Percentiles rank a stretch among this genome's conserved stretches.
These are phyloP conservation scores for Plasmodium falciparum DNA, from an alignment of 169 alveolate species.

Conservation along the genomic window DNA sequence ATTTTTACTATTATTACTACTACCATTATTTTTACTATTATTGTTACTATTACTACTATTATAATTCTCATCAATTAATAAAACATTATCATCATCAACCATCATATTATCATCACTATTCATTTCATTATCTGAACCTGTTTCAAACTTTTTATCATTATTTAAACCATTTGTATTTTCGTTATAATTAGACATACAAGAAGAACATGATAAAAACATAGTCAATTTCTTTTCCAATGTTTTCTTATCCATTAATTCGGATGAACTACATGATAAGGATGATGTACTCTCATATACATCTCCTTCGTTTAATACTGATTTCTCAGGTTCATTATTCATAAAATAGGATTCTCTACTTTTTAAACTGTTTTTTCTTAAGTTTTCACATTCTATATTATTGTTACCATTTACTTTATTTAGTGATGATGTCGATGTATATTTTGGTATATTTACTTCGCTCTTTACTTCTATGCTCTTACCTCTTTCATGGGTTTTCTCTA, in stretches of 20 bases:
- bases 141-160: not conserved
- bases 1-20: not conserved
- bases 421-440: not conserved
- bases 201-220: slow-evolving; percentile 50
- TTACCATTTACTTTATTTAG: not conserved
- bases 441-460: not conserved
- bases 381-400: not conserved
- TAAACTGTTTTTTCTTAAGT: not conserved
- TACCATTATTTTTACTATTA: not conserved
- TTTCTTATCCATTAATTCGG: slow-evolving; percentile 23
- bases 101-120: not conserved
- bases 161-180: slow-evolving; percentile 14
- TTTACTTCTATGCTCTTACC: not conserved
- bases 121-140: not conserved
- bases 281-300: not conserved
- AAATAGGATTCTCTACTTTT: not conserved
- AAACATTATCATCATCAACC: not conserved
- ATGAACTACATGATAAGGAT: slow-evolving; percentile 27
- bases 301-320: not conserved
- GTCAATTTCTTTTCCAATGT: slow-evolving; percentile 33
- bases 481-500: not conserved
- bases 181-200: slow-evolving; percentile 32
- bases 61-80: not conserved
- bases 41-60: not conserved
- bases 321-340: not conserved